These are phyloP conservation scores for Candida saitoana DNA, from an alignment of 805 yeast species.

Conservation along the genomic window DNA sequence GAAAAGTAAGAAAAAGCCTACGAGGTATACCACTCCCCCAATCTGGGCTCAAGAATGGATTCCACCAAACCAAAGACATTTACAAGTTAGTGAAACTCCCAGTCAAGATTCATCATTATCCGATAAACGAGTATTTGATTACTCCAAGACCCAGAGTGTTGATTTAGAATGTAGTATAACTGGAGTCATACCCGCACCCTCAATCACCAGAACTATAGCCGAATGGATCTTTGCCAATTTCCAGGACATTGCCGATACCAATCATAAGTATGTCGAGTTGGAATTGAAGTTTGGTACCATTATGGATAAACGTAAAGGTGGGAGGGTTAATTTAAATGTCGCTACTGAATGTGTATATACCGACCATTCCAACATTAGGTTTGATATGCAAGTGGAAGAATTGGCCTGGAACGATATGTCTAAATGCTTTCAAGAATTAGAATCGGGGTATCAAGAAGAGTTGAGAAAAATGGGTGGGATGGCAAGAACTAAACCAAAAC, in stretches of 20 bases:
- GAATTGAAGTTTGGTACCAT: conserved; percentile 74
- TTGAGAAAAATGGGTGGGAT: conserved; percentile 15
- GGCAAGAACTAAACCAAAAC: conserved; percentile 28
- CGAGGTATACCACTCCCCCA: conserved; percentile 62
- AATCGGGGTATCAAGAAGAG: conserved; percentile 45
- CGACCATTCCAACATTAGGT: conserved; percentile 50
- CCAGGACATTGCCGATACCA: conserved; percentile 54
- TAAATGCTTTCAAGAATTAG: conserved; percentile 52
- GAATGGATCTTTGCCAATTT: conserved; percentile 88
- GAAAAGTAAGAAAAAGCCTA: conserved; percentile 45
- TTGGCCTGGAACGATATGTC: conserved; percentile 56
- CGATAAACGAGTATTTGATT: conserved; percentile 28
- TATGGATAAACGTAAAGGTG: conserved; percentile 58
- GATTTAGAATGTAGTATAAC: conserved; percentile 55
- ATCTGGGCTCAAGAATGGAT: conserved; percentile 80
- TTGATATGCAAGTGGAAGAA: conserved; percentile 64
- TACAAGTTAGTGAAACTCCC: conserved; percentile 11
- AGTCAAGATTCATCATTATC: conserved; percentile 13
- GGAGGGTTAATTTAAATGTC: conserved; percentile 61
- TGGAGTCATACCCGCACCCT: conserved; percentile 75
- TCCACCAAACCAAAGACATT: conserved; percentile 26
- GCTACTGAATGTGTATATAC: conserved; percentile 64
- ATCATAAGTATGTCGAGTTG: conserved; percentile 56
- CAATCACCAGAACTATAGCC: conserved; percentile 73
- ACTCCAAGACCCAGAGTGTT: conserved; percentile 26